phyloP scores from a whole-genome alignment of 75 land plant species.

The Ceratopteris richardii region DNA sequence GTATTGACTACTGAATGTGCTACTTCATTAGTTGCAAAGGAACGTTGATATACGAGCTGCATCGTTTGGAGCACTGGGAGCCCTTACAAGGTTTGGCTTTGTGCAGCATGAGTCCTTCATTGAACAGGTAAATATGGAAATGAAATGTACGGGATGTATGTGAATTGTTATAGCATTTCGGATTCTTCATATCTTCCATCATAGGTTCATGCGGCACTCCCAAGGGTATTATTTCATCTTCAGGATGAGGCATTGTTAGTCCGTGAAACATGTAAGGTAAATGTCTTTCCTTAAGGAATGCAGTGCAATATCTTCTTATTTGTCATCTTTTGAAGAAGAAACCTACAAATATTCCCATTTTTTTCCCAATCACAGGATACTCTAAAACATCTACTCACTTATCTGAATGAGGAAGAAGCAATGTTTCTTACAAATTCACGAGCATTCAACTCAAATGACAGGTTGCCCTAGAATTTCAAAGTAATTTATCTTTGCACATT shows the following conservation, averaged over 20 bases:
- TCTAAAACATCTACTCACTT: constrained; percentile 41
- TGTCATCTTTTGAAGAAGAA: not conserved
- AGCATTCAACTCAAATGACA: constrained; percentile 49
- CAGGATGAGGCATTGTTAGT: constrained; percentile 77
- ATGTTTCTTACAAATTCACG: constrained; percentile 17
- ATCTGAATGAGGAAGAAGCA: constrained; percentile 48
- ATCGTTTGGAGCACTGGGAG: constrained; percentile 88
- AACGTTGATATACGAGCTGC: constrained; percentile 60
- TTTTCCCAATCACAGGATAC: constrained; percentile 42
- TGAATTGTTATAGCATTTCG: not conserved
- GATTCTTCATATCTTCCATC: not conserved
- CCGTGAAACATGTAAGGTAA: constrained; percentile 79
- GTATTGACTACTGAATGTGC: too few species aligned
- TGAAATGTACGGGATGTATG: too few species aligned
- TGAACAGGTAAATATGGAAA: constrained; percentile 79
- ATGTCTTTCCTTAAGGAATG: not conserved
- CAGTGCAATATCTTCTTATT: not conserved
- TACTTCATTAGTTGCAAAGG: constrained; percentile 55
- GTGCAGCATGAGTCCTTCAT: constrained; percentile 71
- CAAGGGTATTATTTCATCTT: constrained; percentile 74
- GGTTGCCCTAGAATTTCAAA: constrained; percentile 21
- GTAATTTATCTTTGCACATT: not conserved
- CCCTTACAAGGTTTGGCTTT: constrained; percentile 47
- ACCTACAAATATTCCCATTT: not conserved
- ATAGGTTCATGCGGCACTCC: constrained; percentile 73